phyloP scores from a whole-genome alignment of 441 rosid species.

The Melastoma candidum region DNA sequence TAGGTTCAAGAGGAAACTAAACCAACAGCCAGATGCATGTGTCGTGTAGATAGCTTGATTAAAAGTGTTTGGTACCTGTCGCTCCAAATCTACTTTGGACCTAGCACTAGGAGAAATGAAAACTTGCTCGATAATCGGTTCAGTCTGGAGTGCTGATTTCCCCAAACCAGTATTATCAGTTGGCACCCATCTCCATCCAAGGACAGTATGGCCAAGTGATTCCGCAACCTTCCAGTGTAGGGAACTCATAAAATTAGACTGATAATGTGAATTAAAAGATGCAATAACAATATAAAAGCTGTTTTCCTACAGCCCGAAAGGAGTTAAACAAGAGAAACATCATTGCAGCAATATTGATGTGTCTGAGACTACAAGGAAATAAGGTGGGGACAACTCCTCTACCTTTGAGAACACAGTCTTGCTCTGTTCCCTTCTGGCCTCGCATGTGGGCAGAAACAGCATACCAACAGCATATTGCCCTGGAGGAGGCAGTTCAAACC shows the following conservation, averaged over 20 bases:
- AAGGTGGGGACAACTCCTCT: conserved; percentile 1
- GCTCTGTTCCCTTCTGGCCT: conserved; percentile 72
- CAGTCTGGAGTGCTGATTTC: conserved; percentile 79
- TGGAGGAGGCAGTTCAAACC: conserved; percentile 72
- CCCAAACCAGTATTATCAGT: conserved; percentile 87
- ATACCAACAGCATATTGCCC: conserved; percentile 97
- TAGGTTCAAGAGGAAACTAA: not conserved
- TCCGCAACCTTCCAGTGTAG: conserved; percentile 61
- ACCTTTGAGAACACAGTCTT: conserved; percentile 90
- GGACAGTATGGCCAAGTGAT: conserved; percentile 92
- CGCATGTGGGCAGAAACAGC: conserved; percentile 88
- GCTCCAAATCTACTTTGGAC: conserved; percentile 83
- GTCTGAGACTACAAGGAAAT: not conserved
- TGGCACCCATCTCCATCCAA: conserved; percentile 96
- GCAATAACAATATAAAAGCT: not conserved
- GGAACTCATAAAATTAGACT: not conserved
- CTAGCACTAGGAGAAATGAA: conserved; percentile 66
- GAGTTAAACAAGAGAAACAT: not conserved
- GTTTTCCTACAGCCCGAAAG: no score
- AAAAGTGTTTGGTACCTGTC: conserved; percentile 52
- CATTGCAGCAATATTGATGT: not conserved
- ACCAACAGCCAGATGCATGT: not conserved
- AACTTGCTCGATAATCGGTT: conserved; percentile 93
- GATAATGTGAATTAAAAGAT: not conserved
- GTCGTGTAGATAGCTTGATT: not conserved